Conservation (phyloP, 805 yeast species). For the Teunomyces funiuensis region DNA sequence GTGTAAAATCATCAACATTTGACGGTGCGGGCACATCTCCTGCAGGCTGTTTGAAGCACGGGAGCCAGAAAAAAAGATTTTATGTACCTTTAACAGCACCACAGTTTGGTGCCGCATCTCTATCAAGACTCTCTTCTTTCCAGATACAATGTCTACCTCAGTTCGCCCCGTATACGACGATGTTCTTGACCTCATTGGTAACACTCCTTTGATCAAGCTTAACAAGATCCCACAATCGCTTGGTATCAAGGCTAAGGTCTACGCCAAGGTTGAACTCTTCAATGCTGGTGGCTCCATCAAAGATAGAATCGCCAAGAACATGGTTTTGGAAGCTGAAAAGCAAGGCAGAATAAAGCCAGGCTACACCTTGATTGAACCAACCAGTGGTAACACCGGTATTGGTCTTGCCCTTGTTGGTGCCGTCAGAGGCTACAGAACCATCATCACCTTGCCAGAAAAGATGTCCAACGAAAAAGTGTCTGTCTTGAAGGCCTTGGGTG, state of each 20-base stretch:
- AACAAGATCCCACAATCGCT: slow-evolving; percentile 74
- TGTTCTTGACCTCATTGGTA: slow-evolving; percentile 76
- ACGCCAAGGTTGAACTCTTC: slow-evolving; percentile 78
- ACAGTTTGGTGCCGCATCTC: slow-evolving; percentile 1
- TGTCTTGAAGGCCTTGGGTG: slow-evolving; percentile 84
- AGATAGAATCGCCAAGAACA: slow-evolving; percentile 83
- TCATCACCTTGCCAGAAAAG: slow-evolving; percentile 86
- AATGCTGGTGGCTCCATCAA: slow-evolving; percentile 90
- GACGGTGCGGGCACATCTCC: neutral
- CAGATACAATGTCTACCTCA: neutral
- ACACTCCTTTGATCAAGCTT: slow-evolving; percentile 76
- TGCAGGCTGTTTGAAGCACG: too few species aligned
- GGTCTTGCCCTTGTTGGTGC: slow-evolving; percentile 88
- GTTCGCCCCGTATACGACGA: slow-evolving; percentile 46
- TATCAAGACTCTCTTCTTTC: neutral
- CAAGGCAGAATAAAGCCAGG: slow-evolving; percentile 82
- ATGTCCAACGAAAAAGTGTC: slow-evolving; percentile 91
- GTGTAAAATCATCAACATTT: slow-evolving; percentile 53
- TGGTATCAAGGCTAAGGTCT: slow-evolving; percentile 69
- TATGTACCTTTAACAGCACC: neutral
- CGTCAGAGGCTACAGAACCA: slow-evolving; percentile 81
- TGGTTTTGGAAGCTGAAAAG: slow-evolving; percentile 84
- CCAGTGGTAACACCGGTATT: slow-evolving; percentile 90
- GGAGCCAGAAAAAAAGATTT: neutral
- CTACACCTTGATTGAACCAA: slow-evolving; percentile 81